Base-by-base conservation (phyloP, 768 basidiomycete species). In the Agaricus bisporus region DNA sequence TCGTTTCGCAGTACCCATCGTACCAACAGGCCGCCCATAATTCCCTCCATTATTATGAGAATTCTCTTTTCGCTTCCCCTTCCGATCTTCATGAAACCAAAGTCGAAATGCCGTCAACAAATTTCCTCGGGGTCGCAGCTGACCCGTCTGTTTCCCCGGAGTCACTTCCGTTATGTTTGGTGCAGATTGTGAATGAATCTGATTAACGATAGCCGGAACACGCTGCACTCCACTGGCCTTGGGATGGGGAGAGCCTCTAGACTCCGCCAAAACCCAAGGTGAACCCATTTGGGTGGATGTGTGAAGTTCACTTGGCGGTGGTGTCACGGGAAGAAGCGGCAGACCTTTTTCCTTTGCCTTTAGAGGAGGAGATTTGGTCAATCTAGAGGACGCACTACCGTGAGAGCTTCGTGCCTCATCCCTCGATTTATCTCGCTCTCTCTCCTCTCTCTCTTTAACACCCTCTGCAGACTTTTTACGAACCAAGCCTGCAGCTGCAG, bases 81-180 rank as follows among this genome's bases (percentile, higher is more conserved):
- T 93, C 59, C 79, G 77, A 58, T 94, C 94, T 56, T 97, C 93
- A 56, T 92, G 82, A 70, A 98, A 95, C 91, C 95, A 93, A 57
- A 86, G 76, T 42, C 91, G 80, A 70, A 98, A 92, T 5, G 91
- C 81, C 2, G 86, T 84, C 46, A 98, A 71, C 26, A 98, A 66
- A 63, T 88, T 92, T 7, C 90, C 88, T 35, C 88, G 77, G 64
- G 88, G 85, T 20, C 85, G 76, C 28, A 77, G n/a, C 28, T 41
- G 39, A 3, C 50, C 55, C 20, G 57, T 45, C 8, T 60, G 58
- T 49, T 60, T 60, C 14, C 57, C 55, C 28, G 58, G 50, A 1
- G 54, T 51, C 14, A 47, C 56, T 17, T 68, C 66, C 11, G 66
- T 63, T 49, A 76, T 64, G 48, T 73, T 73, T 12, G 74, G 73